phyloP scores from a whole-genome alignment of 1,139 yeast genomes.

The Chernovozyma sophiae-reginae region DNA sequence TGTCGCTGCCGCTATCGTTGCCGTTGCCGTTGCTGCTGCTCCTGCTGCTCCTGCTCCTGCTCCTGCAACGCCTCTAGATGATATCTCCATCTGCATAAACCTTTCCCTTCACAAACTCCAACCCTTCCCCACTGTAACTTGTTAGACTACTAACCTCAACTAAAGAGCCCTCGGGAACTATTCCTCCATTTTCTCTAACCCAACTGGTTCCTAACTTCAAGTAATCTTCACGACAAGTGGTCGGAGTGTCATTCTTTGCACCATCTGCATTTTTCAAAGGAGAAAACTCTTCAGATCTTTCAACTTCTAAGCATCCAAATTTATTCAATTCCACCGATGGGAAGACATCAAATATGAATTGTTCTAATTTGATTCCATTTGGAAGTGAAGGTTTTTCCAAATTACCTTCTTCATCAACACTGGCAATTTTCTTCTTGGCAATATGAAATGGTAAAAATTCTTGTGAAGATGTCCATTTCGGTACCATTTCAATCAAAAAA shows the following conservation, averaged over 20 bases:
- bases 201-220: slow-evolving; percentile 72
- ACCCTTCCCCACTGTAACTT: slow-evolving; percentile 83
- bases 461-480: slow-evolving; percentile 66
- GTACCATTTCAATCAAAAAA: slow-evolving; percentile 55
- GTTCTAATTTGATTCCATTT: slow-evolving; percentile 93
- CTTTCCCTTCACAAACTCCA: slow-evolving; percentile 55
- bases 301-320: slow-evolving; percentile 93
- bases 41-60: too few species aligned
- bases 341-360: slow-evolving; percentile 95
- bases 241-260: slow-evolving; percentile 77
- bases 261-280: slow-evolving; percentile 93
- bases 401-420: slow-evolving; percentile 48
- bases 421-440: slow-evolving; percentile 85
- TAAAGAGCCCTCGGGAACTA: slow-evolving; percentile 41
- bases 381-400: slow-evolving; percentile 61
- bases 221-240: slow-evolving; percentile 67
- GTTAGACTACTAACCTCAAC: slow-evolving; percentile 79
- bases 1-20: too few species aligned
- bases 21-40: too few species aligned
- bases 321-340: slow-evolving; percentile 67
- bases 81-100: slow-evolving; percentile 40
- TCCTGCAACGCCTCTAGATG: slow-evolving; percentile 18
- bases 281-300: slow-evolving; percentile 78
- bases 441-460: slow-evolving; percentile 83
- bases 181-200: slow-evolving; percentile 68